Evolutionary conservation across 805 yeast genomes (phyloP), one percentile per base, ranked within the genome.

Genomic region (Cyberlindnera euphorbiiphila): DNA sequence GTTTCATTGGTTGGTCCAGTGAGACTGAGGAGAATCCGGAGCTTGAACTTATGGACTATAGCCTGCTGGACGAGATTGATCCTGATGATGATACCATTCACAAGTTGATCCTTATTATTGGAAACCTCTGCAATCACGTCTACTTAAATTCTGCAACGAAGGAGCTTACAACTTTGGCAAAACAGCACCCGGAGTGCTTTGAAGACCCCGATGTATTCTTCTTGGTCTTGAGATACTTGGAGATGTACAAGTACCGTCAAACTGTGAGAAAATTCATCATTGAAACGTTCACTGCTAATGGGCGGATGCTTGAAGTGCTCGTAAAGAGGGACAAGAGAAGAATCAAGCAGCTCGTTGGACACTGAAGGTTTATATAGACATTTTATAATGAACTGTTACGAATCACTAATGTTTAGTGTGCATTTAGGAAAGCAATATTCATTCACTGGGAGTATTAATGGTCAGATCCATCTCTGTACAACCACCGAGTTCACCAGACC

Each of bases 381-480:
- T 11, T 27, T 27, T 8, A 11, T 21, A 9, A 21, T 8, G 11
- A 9, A 11, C 11, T 9, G 8, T 21, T 21, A 21, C 11, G 24
- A 21, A 9, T 21, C 8, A 21, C 24, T 8, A 21, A 21, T n/a
- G n/a, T n/a, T n/a, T n/a, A n/a, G n/a, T n/a, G 14, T 24, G n/a
- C 26, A 21, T 21, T 9, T 21, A 11, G 11, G 11, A 21, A 9
- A 21, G 24, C 24, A 21, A 9, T 21, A 9, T 21, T 21, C 9
- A 11, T n/a, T n/a, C n/a, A n/a, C n/a, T n/a, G n/a, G n/a, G n/a
- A n/a, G n/a, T n/a, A n/a, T n/a, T n/a, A n/a, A n/a, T n/a, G n/a
- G n/a, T n/a, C n/a, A n/a, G n/a, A 27, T 68, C 93, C 94, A 85
- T 64, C 93, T 80, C 61, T 87, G 97, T 13, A 89, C 86, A 21